Percentiles rank a stretch among this genome's conserved stretches.
Evolutionary conservation across 2,329 filamentous ascomycete species (phyloP).

Genomic region (Phyllosticta capitalensis): DNA sequence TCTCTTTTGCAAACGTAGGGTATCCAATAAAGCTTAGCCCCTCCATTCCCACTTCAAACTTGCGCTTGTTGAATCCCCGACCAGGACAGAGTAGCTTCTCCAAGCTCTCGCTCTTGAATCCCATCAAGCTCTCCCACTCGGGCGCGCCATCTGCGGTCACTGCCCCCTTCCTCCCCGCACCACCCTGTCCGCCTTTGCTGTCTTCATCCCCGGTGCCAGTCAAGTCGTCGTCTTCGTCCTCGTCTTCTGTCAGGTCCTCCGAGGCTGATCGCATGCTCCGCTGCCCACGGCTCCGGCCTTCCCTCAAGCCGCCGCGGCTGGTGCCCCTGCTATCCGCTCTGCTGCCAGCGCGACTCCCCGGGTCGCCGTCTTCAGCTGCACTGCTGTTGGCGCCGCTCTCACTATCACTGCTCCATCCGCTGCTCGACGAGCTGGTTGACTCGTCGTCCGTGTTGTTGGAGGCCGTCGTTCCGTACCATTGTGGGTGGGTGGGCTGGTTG

Average conservation of each 20-base stretch:
- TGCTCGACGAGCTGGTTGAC: constrained; percentile 13
- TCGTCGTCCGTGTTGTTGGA: constrained; percentile 23
- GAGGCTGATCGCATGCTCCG: constrained; percentile 21
- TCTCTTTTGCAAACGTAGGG: constrained; percentile 34
- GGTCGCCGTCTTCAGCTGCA: constrained; percentile 20
- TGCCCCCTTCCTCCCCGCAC: constrained; percentile 11
- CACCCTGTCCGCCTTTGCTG: constrained; percentile 5
- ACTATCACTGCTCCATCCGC: constrained; percentile 20
- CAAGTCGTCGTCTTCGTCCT: constrained; percentile 28
- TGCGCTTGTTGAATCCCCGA: constrained; percentile 29
- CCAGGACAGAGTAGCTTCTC: constrained; percentile 31
- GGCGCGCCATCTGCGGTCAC: constrained; percentile 20
- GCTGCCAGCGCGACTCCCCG: constrained; percentile 13
- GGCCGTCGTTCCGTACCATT: constrained; percentile 29
- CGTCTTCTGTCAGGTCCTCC: constrained; percentile 19
- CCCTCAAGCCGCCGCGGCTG: constrained; percentile 23
- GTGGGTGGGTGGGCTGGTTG: constrained; percentile 22
- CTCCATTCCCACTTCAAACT: constrained; percentile 32
- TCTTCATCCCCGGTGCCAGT: constrained; percentile 15
- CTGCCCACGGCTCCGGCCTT: constrained; percentile 17
- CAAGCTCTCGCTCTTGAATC: constrained; percentile 30
- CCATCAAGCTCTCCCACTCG: constrained; percentile 31
- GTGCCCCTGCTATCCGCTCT: constrained; percentile 22
- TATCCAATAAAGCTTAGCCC: constrained; percentile 31
- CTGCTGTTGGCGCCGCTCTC: constrained; percentile 22